A percentile compares a stretch with the other conserved stretches of the same genome.
These are phyloP conservation scores for Saprolegnia parasitica DNA, from an alignment of 352 stramenopile species.

Conservation along the genomic window DNA sequence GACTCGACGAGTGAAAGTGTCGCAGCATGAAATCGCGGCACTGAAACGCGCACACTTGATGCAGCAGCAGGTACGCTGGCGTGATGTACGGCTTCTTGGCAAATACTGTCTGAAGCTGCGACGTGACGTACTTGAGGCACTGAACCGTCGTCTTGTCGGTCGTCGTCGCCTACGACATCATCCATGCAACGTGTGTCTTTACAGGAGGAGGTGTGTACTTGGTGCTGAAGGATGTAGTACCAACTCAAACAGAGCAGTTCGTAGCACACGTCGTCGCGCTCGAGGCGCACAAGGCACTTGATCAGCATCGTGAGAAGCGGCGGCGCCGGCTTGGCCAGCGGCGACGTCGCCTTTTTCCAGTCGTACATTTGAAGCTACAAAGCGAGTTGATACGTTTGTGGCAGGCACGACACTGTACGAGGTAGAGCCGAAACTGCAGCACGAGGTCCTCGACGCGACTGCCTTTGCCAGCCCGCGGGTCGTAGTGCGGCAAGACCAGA, in stretches of 20 bases:
- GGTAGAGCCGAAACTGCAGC: constrained; percentile 12
- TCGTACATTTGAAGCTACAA: constrained; percentile 5
- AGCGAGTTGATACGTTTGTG: background rate
- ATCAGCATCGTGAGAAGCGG: constrained; percentile 15
- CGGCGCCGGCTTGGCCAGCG: background rate
- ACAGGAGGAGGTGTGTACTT: background rate
- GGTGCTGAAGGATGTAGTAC: constrained; percentile 2
- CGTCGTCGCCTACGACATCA: background rate
- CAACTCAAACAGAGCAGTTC: constrained; percentile 16
- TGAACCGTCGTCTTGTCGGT: constrained; percentile 16
- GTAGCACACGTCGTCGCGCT: constrained; percentile 24
- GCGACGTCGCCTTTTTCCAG: background rate
- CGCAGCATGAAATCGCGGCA: constrained; percentile 14
- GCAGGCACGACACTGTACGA: background rate
- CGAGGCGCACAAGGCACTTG: constrained; percentile 8
- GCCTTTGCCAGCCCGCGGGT: background rate
- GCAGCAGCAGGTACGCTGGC: background rate
- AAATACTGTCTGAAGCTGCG: constrained; percentile 12
- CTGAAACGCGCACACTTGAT: constrained; percentile 12
- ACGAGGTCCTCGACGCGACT: constrained; percentile 24
- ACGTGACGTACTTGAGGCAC: constrained; percentile 23
- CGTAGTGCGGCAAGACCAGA: constrained; percentile 23
- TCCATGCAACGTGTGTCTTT: background rate
- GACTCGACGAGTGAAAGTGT: constrained; percentile 20
- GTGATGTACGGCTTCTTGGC: background rate